Evolutionary conservation across 345 rosid species (phyloP).

Genomic region (Aquilaria yunnanensis): DNA sequence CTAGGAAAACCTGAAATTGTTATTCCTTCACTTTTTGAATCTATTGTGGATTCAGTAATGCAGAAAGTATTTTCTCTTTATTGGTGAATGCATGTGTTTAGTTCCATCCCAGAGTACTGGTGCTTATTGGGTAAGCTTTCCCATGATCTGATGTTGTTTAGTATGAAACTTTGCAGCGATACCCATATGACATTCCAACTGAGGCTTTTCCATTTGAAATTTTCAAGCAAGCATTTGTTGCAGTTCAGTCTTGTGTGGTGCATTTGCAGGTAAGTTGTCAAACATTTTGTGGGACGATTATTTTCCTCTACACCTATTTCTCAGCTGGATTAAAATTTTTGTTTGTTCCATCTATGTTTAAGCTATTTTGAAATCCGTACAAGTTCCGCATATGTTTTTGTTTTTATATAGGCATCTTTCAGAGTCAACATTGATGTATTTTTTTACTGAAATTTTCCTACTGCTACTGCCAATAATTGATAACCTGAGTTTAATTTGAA

Average conservation of each 20-base stretch:
- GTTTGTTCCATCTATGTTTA: neutral
- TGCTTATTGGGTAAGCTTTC: neutral
- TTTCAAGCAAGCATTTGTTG: constrained; percentile 95
- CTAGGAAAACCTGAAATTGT: neutral
- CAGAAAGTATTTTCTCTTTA: neutral
- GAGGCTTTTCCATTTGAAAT: constrained; percentile 93
- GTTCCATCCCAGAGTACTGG: neutral
- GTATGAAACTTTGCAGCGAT: constrained; percentile 57
- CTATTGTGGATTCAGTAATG: too few species aligned
- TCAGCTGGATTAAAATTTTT: neutral
- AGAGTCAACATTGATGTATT: too few species aligned
- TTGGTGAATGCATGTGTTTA: neutral
- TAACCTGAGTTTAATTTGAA: constrained; percentile 14
- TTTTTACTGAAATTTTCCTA: neutral
- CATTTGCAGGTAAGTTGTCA: constrained; percentile 69
- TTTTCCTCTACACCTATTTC: neutral
- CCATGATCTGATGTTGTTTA: too few species aligned
- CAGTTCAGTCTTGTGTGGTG: constrained; percentile 96
- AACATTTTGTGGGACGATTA: neutral
- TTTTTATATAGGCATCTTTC: neutral
- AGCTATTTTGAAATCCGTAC: too few species aligned
- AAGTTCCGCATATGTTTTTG: too few species aligned
- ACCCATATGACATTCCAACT: constrained; percentile 93
- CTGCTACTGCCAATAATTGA: constrained; percentile 10
- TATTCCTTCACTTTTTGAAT: neutral